Evolutionary conservation across 441 rosid genomes (phyloP), one percentile per base, ranked within the genome.

Genomic region (Hura crepitans): DNA sequence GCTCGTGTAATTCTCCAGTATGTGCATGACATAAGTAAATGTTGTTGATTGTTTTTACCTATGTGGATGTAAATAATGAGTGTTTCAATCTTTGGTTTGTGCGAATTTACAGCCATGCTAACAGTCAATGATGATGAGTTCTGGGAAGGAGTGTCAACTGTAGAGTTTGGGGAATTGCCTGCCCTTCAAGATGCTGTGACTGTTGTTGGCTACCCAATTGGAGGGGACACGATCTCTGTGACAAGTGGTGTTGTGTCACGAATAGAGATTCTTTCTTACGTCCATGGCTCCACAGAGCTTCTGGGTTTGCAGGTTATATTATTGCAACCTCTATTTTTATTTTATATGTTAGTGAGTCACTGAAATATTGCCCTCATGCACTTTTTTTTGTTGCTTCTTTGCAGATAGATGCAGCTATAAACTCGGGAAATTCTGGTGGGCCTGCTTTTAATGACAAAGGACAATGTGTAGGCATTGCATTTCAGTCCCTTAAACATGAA

Each of bases 321-420:
- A 65, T 60, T 69, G 2, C 4, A 72, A 69, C 53, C 30, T 28
- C n/a, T 35, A 54, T 47, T 65, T 58, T 22, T 17, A 6, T 60
- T 39, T 17, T 18, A 59, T 7, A 31, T 55, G 27, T 35, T 42
- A 62, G 53, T 62, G 14, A 12, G 27, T 43, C 54, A 10, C 18
- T 50, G n/a, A 59, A 61, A 22, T n/a, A 35, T 18, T 65, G 23
- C 12, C n/a, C 33, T 56, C 42, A 18, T 49, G 14, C 35, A 31
- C 55, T 35, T 54, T 30, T 28, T 65, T 22, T 66, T 35, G 20
- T 45, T 58, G 54, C 55, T 71, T 39, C 17, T 30, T 77, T 89
- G 74, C 88, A 94, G 96, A 92, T 92, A 55, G 97, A 94, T 83
- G 99, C 99, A 57, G 99, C 97, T 66, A 90, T 94, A 72, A 94